Base-by-base conservation (phyloP, 176 grass and related monocot genomes). In the Ensete glaucum region DNA sequence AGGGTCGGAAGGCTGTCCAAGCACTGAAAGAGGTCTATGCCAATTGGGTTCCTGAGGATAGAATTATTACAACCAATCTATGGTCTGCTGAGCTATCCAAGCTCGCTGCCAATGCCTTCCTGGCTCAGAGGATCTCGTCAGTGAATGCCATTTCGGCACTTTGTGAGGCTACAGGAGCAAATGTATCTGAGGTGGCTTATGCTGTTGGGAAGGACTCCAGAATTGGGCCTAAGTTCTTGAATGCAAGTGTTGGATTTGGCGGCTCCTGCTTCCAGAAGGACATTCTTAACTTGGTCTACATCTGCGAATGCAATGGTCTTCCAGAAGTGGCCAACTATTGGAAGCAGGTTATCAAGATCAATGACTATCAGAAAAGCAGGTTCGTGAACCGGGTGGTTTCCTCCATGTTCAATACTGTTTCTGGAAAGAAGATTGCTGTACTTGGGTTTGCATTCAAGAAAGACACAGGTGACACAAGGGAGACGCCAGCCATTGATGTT, bases 291-390 rank as follows among this genome's bases (percentile, higher is more conserved):
- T 10, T 96, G 88, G 88, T 96, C 62, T 96, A 96, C 85, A 96
- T 96, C 75, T 96, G 92, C 9, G 92, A 96, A 81, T 96, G 92
- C 85, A 96, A 96, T 13, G 92, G 92, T 78, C 82, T 96, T 26
- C 92, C 92, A 0, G 92, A 96, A 73, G 92, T 96, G 29, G 88
- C 92, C 8, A 91, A 88, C 88, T 96, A 96, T 79, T 96, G 92
- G 92, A 96, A 96, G 84, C 88, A 96, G 82, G 92, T 96, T 64
- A 96, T 96, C 83, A 96, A 96, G 92, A 96, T 96, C 85, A 96
- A 96, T 43, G 92, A 96, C 82, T 96, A 96, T 79, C 92, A 96
- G 79, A 96, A 96, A 83, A 88, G 85, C 85, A 79, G 92, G 73
- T 91, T 96, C 12, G 92, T 96, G n/a, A 96, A 91, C 85, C 88